Evolutionary conservation across 2,329 filamentous ascomycete species (phyloP).

Genomic region (Karstenula rhodostoma): DNA sequence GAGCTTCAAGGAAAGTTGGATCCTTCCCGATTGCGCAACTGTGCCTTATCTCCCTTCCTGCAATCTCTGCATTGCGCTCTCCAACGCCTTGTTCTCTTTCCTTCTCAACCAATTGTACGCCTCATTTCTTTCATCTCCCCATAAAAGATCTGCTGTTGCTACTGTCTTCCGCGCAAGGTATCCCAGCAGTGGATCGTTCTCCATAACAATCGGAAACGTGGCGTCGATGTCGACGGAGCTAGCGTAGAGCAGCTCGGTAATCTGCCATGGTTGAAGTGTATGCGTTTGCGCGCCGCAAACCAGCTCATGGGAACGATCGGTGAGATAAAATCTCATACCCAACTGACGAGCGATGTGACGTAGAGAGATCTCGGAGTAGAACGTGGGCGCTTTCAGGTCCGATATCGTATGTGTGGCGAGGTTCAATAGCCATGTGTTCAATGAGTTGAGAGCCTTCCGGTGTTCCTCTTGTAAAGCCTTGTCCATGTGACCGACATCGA

Average conservation of each 20-base stretch:
- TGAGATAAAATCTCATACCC: neutral
- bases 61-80: neutral
- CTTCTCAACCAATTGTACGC: neutral
- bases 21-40: neutral
- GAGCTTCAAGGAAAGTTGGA: neutral
- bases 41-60: neutral
- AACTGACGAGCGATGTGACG: neutral
- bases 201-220: neutral
- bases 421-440: neutral
- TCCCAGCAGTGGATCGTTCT: neutral
- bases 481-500: neutral
- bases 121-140: neutral
- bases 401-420: neutral
- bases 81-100: neutral
- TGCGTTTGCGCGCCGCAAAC: neutral
- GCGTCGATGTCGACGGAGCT: neutral
- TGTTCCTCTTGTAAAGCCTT: neutral
- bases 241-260: neutral
- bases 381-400: slow-evolving; percentile 1
- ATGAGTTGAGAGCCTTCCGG: neutral
- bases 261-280: neutral
- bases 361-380: neutral
- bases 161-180: neutral
- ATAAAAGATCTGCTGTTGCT: neutral
- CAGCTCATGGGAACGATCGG: neutral